These are phyloP conservation scores for Paecilomyces dactylethromorphus DNA, from an alignment of 2,329 filamentous ascomycete genomes.

Conservation along the genomic window DNA sequence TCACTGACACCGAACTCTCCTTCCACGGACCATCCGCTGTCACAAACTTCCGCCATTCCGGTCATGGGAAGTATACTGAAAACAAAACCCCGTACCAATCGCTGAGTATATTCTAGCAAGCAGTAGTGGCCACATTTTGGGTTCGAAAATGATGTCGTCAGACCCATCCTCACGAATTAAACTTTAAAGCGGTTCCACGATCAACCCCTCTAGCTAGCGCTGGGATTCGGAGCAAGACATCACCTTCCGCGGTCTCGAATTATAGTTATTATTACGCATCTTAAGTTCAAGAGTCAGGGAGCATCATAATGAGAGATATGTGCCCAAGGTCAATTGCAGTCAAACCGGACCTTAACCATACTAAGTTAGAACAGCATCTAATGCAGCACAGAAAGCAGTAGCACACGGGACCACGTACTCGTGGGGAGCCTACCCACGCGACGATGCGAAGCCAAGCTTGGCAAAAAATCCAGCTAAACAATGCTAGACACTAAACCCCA, in stretches of 20 bases:
- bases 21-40: neutral
- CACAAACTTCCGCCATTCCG: neutral
- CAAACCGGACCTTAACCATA: neutral
- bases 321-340: neutral
- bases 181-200: neutral
- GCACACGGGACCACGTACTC: neutral
- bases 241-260: neutral
- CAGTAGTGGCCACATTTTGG: neutral
- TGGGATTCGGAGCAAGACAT: neutral
- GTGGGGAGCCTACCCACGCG: neutral
- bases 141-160: neutral
- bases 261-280: neutral
- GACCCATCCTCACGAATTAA: neutral
- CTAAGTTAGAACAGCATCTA: neutral
- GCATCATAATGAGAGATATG: neutral
- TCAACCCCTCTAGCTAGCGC: neutral
- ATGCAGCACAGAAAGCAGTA: neutral
- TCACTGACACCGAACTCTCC: neutral
- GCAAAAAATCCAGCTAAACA: neutral
- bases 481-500: neutral
- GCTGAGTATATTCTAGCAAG: neutral
- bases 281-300: neutral
- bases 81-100: neutral
- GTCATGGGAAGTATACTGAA: neutral
- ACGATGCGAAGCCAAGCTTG: conserved; percentile 7